These are phyloP conservation scores for Talaromyces liani DNA, from an alignment of 495 filamentous ascomycete species.

Conservation along the genomic window DNA sequence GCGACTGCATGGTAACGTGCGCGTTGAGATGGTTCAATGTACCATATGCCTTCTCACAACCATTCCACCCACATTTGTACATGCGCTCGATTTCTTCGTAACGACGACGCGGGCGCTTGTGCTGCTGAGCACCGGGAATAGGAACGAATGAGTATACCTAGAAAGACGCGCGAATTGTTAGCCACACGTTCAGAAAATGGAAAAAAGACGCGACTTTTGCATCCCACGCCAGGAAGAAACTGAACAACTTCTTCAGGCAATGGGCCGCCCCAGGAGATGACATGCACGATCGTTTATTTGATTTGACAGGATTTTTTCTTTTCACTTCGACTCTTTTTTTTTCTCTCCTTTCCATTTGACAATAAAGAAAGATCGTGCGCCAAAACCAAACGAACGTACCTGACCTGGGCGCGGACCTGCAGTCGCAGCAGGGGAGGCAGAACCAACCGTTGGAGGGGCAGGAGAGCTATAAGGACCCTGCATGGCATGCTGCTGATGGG, in stretches of 20 bases:
- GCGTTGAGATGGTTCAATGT: constrained; percentile 95
- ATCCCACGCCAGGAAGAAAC: constrained; percentile 6
- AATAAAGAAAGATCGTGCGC: constrained; percentile 11
- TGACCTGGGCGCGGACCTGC: constrained; percentile 59
- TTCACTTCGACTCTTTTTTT: background rate
- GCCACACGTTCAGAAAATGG: constrained; percentile 14
- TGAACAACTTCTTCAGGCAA: background rate
- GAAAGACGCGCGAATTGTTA: constrained; percentile 6
- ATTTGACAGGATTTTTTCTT: constrained; percentile 4
- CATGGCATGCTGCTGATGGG: constrained; percentile 54
- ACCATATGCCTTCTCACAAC: constrained; percentile 96
- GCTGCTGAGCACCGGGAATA: constrained; percentile 93
- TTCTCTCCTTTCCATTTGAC: constrained; percentile 4
- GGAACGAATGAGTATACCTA: constrained; percentile 98
- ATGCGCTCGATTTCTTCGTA: constrained; percentile 99
- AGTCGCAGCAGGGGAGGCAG: constrained; percentile 50
- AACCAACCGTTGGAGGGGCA: constrained; percentile 47
- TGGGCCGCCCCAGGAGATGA: constrained; percentile 10
- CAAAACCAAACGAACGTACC: constrained; percentile 53
- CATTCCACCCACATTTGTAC: constrained; percentile 99
- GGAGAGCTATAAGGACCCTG: constrained; percentile 55
- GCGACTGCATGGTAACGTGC: constrained; percentile 96
- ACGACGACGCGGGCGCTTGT: constrained; percentile 87
- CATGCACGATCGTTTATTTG: constrained; percentile 10
- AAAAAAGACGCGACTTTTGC: background rate